phyloP scores from a whole-genome alignment of 78 protist species.

The Dictyostelium firmibasis region DNA sequence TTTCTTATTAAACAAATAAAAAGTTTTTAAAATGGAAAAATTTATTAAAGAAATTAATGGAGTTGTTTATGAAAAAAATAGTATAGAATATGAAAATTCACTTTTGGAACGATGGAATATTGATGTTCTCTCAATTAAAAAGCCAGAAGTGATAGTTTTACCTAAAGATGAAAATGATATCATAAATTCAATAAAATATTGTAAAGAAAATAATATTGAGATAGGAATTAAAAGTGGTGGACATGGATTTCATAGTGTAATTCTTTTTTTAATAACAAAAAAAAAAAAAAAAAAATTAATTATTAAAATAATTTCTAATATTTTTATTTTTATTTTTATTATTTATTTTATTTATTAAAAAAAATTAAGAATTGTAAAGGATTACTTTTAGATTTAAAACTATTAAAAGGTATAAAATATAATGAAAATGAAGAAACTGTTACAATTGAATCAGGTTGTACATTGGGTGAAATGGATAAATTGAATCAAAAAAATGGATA shows the following conservation, averaged over 20 bases:
- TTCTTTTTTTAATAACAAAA: too few relatives aligned
- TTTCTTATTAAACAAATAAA: too few relatives aligned
- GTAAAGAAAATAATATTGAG: background rate
- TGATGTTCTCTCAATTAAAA: background rate
- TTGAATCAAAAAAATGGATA: background rate
- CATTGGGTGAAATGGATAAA: constrained; percentile 31
- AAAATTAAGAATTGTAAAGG: background rate
- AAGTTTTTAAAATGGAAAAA: background rate
- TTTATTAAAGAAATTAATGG: background rate
- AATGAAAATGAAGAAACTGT: background rate
- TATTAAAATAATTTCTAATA: too few relatives aligned
- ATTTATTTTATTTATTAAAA: background rate
- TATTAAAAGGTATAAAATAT: background rate
- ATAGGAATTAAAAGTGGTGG: constrained; percentile 9
- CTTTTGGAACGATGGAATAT: constrained; percentile 6
- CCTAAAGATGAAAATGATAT: background rate
- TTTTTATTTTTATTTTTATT: background rate
- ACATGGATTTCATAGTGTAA: background rate
- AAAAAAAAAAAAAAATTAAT: too few relatives aligned
- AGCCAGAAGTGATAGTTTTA: background rate
- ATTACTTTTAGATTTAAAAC: background rate
- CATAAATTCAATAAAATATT: background rate
- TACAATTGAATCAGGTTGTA: background rate
- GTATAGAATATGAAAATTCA: background rate
- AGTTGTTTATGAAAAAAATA: background rate